Evolutionary conservation across 306 rosid species (phyloP), one percentile per base, ranked within the genome.

Genomic region (Malus orientalis): DNA sequence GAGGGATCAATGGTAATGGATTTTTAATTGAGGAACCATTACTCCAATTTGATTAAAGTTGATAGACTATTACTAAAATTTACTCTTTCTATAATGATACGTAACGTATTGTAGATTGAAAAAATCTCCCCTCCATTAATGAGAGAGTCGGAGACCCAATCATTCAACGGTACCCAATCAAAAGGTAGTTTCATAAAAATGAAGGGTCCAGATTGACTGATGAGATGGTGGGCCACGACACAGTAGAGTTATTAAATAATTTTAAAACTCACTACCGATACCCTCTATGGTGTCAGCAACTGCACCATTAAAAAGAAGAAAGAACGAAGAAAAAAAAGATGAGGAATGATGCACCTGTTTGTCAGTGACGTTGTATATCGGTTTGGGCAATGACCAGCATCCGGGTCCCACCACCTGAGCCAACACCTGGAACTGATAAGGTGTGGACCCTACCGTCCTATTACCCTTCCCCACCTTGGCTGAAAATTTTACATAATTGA

Each of bases 301-400:
- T 42, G 57, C 58, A 69, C 73, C 73, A 69, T 44, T 23, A 69
- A 42, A 23, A 13, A 1, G 8, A 57, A 23, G 29, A 69, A 42
- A 14, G 7, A 3, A 11, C 36, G 8, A 32, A 66, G 11, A 67
- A 40, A 8, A 6, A 77, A 73, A 1, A 5, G 74, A 66, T 73
- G 83, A 83, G 86, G 92, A 91, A 91, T 93, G 97, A 91, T 93
- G 96, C 98, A 93, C 98, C 98, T 89, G 98, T 89, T 91, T 89
- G 97, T 93, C 97, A 93, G 96, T 89, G 93, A 88, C 89, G 83
- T 89, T 81, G 93, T 87, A 89, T 87, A 89, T 80, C 87, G 97
- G 96, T 88, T 88, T 44, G 84, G 92, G 86, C 88, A 86, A 89
- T 79, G 82, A 85, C 85, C 91, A 83, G 85, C 87, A 89, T 2